Conservation (phyloP, 139 green algal species). For the Chlorella vulgaris region DNA sequence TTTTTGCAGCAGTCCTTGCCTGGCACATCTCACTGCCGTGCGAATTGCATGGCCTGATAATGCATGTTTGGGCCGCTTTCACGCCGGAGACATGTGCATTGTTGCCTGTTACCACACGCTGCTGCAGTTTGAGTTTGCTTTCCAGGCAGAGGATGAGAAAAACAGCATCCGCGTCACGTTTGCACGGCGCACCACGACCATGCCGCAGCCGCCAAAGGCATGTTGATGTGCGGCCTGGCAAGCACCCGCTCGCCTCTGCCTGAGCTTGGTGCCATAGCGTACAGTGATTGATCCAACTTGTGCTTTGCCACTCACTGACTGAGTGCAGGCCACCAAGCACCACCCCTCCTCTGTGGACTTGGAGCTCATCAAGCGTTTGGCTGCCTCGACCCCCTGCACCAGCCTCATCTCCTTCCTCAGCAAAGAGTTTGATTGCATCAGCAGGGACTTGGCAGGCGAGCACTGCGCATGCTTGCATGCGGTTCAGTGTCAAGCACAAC, state of each 20-base stretch:
- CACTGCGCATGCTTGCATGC: no score
- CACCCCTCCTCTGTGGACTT: slow-evolving; percentile 91
- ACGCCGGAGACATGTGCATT: background rate
- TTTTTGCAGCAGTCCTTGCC: background rate
- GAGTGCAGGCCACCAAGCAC: slow-evolving; percentile 71
- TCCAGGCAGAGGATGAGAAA: slow-evolving; percentile 63
- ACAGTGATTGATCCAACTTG: background rate
- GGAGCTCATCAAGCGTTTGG: slow-evolving; percentile 90
- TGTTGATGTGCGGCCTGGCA: no score
- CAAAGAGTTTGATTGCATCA: slow-evolving; percentile 88
- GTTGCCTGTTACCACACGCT: background rate
- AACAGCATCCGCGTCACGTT: slow-evolving; percentile 76
- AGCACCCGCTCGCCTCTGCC: no score
- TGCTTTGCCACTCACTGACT: background rate
- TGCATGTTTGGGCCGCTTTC: no score
- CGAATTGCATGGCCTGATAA: no score
- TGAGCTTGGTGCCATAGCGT: no score
- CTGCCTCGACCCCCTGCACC: slow-evolving; percentile 53
- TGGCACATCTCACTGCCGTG: no score
- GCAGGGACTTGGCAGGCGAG: slow-evolving; percentile 54
- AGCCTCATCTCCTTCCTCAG: slow-evolving; percentile 82
- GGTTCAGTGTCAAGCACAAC: no score
- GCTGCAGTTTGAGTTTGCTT: slow-evolving; percentile 79
- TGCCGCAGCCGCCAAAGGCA: slow-evolving; percentile 75
- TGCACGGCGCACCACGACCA: slow-evolving; percentile 86